These are phyloP conservation scores for Talaromyces sp. DNA, from an alignment of 2,329 filamentous ascomycete species.

Conservation along the genomic window DNA sequence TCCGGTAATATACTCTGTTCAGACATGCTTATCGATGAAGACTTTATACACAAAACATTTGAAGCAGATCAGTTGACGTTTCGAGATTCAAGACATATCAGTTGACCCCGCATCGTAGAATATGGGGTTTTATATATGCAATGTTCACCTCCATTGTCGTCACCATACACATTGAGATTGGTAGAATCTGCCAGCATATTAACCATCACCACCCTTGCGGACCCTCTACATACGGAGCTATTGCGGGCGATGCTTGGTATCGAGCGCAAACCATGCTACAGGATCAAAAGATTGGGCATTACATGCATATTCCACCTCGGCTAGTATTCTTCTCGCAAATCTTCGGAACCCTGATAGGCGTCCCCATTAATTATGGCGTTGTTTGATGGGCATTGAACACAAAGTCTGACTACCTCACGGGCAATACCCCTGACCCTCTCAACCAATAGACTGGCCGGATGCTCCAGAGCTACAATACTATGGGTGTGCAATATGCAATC, in stretches of 20 bases:
- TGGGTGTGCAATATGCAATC: constrained; percentile 57
- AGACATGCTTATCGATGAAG: no score
- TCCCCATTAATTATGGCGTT: constrained; percentile 58
- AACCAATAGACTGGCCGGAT: constrained; percentile 59
- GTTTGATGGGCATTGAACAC: constrained; percentile 56
- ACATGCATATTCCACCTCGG: constrained; percentile 57
- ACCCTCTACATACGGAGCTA: constrained; percentile 53
- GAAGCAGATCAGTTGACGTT: background rate
- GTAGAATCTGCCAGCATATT: background rate
- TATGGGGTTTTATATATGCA: background rate
- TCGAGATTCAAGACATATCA: no score
- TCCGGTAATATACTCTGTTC: background rate
- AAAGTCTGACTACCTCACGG: constrained; percentile 53
- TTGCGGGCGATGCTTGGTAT: constrained; percentile 60
- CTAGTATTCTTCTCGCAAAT: constrained; percentile 58
- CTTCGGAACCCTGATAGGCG: constrained; percentile 54
- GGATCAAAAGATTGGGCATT: constrained; percentile 61
- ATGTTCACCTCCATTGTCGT: background rate
- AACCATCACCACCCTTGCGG: constrained; percentile 54
- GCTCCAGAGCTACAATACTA: constrained; percentile 48
- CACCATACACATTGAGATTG: background rate
- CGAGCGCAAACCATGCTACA: constrained; percentile 55
- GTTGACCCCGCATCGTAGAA: no score
- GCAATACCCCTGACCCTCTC: constrained; percentile 48
- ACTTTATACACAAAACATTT: background rate